Evolutionary conservation across 2,329 filamentous ascomycete genomes (phyloP), one percentile per base, ranked within the genome.

Genomic region (Penicillium sp.): DNA sequence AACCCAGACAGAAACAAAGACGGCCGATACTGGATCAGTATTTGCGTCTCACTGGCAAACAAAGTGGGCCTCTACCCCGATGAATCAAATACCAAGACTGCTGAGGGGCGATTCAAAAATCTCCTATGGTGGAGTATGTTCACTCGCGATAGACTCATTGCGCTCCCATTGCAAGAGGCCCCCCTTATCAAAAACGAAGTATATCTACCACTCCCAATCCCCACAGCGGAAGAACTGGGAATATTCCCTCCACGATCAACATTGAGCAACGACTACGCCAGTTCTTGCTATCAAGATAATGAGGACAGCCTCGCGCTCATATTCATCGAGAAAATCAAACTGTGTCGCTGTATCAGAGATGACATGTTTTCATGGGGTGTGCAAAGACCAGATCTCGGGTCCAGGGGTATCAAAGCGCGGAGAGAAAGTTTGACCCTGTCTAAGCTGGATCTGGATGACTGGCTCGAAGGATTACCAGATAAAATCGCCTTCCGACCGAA

Each of bases 111-210:
- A 29, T 52, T 96, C n/a, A 93, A 91, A 88, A 95, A 93, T 76
- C 83, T 91, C 47, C 91, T 96, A 64, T 96, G 92, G 92, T 96
- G 92, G 92, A 93, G 89, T 16, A 93, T 90, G 64, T 95, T 93
- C 69, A 95, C 96, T 89, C 87, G 91, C 50, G 92, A 96, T 74
- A 88, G 91, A 47, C 81, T 96, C 23, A 89, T 96, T 57, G 91
- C 92, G 1, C 81, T 96, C 6, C 92, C 92, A 53, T 93, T 96
- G 90, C 85, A 92, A 37, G 85, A 92, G 51, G 91, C 91, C 1
- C 93, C 90, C 6, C 82, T 91, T 53, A 93, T 96, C 77, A 92
- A 92, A 79, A 86, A 90, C 55, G 89, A 92, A 67, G 91, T 96
- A 69, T 89, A 95, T 67, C 90, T 96, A 23, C 88, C 91, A 1